Conservation (phyloP, 108 stramenopile genomes). For the Fragilariopsis cylindrus region DNA sequence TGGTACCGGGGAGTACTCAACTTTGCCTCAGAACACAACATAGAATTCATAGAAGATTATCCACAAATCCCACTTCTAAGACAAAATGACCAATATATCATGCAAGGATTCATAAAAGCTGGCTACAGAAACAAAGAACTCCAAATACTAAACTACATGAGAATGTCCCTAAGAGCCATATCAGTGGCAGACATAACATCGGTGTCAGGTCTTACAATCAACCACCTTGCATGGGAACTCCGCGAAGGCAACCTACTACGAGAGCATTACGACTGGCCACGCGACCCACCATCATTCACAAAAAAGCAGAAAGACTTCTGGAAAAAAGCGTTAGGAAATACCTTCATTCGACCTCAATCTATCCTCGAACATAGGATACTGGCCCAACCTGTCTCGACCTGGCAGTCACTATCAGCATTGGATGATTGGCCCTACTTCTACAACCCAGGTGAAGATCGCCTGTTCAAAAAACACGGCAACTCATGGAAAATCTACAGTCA, state of each 20-base stretch:
- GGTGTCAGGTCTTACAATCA: neutral
- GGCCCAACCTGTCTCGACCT: no score
- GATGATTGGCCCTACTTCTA: no score
- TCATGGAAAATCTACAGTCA: no score
- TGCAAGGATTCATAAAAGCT: neutral
- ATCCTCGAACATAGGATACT: no score
- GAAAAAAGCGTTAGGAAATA: neutral
- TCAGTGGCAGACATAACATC: slow-evolving; percentile 13
- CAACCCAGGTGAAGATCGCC: no score
- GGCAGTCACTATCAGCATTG: no score
- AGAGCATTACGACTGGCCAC: neutral
- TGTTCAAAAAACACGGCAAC: no score
- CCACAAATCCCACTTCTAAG: neutral
- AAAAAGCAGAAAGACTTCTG: neutral
- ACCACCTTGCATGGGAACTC: neutral
- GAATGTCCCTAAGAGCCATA: neutral
- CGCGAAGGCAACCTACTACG: neutral
- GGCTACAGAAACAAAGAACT: neutral
- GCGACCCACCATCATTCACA: neutral
- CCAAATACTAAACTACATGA: neutral
- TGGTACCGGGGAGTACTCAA: neutral
- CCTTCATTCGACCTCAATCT: neutral
- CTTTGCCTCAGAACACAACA: neutral
- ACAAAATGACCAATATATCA: neutral
- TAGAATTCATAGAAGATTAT: neutral